A percentile compares a stretch with the other conserved stretches of the same genome.
Conservation (phyloP, 2,329 filamentous ascomycete genomes). For the Monilinia polystroma region DNA sequence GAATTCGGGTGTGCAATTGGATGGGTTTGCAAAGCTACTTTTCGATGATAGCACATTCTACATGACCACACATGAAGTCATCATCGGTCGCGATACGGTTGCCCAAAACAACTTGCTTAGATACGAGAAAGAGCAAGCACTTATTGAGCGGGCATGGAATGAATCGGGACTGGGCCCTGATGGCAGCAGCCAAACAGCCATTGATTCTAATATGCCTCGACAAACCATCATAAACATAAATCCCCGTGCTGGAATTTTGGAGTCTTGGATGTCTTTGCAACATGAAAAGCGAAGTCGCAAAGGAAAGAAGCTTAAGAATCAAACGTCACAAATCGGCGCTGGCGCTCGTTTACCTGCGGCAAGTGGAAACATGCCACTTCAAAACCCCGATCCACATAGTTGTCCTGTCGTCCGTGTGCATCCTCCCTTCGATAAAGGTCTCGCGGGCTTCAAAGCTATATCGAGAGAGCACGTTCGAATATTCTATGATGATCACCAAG, state of each 20-base stretch:
- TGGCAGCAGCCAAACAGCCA: conserved; percentile 49
- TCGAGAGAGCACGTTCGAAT: conserved; percentile 74
- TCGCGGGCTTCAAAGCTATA: conserved; percentile 66
- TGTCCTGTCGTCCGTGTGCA: conserved; percentile 71
- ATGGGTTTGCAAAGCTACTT: conserved; percentile 55
- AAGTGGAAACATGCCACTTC: conserved; percentile 3
- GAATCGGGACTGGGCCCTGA: conserved; percentile 49
- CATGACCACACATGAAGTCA: conserved; percentile 72
- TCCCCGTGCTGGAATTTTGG: conserved; percentile 66
- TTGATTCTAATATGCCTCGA: conserved; percentile 47
- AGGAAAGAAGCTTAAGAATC: conserved; percentile 45
- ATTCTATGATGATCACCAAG: conserved; percentile 61
- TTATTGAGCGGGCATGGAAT: conserved; percentile 45
- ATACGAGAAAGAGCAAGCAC: conserved; percentile 13
- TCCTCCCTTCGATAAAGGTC: conserved; percentile 61
- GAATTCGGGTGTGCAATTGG: conserved; percentile 6
- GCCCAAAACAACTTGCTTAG: neutral
- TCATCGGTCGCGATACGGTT: conserved; percentile 68
- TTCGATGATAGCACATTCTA: conserved; percentile 76
- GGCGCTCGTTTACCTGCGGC: conserved; percentile 12
- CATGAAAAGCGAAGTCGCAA: conserved; percentile 17
- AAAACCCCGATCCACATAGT: conserved; percentile 57
- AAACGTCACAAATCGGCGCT: conserved; percentile 43
- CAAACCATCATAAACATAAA: conserved; percentile 61
- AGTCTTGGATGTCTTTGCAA: conserved; percentile 13